Evolutionary conservation across 257 asterid genomes (phyloP), one percentile per base, ranked within the genome.

Genomic region (Solanum corneliomulleri): DNA sequence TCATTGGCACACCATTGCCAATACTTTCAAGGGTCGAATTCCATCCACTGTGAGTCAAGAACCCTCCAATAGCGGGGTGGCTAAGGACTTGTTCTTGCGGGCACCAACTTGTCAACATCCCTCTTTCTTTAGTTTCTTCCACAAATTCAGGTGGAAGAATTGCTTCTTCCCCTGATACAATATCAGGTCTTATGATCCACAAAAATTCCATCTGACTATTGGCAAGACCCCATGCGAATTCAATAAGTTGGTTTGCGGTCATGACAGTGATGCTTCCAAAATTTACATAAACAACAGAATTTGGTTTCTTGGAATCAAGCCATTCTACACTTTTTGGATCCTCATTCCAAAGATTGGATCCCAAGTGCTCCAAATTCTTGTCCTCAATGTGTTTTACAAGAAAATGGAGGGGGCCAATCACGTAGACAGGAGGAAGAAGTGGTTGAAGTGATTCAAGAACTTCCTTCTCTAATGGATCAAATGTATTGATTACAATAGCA

Each of bases 181-280:
- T 89, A 62, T 94, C 94, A 3, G 94, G 92, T 62, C 95, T 56
- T 8, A 94, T 74, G 45, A 94, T 83, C 96, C 96, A 94, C 33
- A 93, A 56, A 66, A 94, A 92, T 0, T 74, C 4, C 49, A 72
- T 88, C 81, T 86, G 62, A 41, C 93, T 93, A 68, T 90, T 90
- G 0, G 93, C 94, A 52, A 93, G 93, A 1, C 94, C 98, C 93
- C 93, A 91, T 0, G 94, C 94, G 31, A 94, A 92, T 87, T 93
- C 93, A 7, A 72, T 69, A 1, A 94, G 92, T 35, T 94, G 93
- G 4, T 75, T 45, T 0, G 86, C 37, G 2, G 93, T 90, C 89
- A 93, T 89, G 6, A 86, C 88, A 10, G 80, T 85, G 4, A 88
- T 64, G 72, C 95, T 88, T 33, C 92, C 94, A 7, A 92, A 92